phyloP scores from a whole-genome alignment of 371 early-diverging fungal genomes.

The Rhizopus microsporus region DNA sequence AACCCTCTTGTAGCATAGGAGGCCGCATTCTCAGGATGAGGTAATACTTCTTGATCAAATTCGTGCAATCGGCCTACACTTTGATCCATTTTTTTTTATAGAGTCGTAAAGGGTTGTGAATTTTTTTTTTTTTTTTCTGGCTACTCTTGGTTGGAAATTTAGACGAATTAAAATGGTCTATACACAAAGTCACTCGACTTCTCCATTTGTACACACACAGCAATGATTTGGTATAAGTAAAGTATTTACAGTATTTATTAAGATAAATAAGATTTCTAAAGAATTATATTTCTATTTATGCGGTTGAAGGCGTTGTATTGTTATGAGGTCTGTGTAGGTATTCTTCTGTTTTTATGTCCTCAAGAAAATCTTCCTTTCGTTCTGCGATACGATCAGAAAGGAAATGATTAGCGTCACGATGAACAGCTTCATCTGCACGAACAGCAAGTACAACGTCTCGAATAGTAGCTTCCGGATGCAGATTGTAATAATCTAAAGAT shows the following conservation, averaged over 20 bases:
- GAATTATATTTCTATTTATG: background rate
- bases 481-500: constrained; percentile 81
- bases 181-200: too few species aligned
- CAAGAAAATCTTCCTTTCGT: constrained; percentile 23
- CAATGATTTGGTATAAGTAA: too few species aligned
- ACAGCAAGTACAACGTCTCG: constrained; percentile 94
- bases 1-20: constrained; percentile 47
- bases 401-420: constrained; percentile 93
- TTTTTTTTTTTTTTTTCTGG: background rate
- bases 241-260: too few species aligned
- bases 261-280: too few species aligned
- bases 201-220: too few species aligned
- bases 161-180: too few species aligned
- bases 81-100: constrained; percentile 16
- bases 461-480: constrained; percentile 79
- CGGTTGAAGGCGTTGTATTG: background rate
- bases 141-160: too few species aligned
- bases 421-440: constrained; percentile 95
- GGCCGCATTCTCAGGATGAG: constrained; percentile 32
- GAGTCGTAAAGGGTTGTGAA: background rate
- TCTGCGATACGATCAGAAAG: constrained; percentile 64
- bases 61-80: constrained; percentile 36
- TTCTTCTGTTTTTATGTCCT: constrained; percentile 9
- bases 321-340: background rate
- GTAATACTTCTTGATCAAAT: constrained; percentile 37